These are phyloP conservation scores for Malassezia restricta DNA, from an alignment of 1,284 basidiomycete genomes.

Conservation along the genomic window DNA sequence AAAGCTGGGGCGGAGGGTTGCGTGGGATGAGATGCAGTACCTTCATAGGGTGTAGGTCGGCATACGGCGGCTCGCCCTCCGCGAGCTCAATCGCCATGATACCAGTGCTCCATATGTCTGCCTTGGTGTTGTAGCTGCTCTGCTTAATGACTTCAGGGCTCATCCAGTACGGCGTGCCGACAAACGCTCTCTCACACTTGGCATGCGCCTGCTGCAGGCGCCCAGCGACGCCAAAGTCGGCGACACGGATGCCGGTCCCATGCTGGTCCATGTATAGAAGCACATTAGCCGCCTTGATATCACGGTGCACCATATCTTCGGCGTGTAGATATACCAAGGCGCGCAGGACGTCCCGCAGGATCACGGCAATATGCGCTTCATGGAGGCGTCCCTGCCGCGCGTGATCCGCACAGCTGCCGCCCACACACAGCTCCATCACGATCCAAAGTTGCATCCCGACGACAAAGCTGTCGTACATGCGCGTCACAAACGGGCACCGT, in stretches of 20 bases:
- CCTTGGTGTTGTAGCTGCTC: constrained; percentile 95
- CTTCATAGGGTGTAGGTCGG: constrained; percentile 97
- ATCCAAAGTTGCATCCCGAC: constrained; percentile 93
- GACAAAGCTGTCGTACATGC: constrained; percentile 88
- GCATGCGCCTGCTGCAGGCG: constrained; percentile 72
- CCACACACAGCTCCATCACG: constrained; percentile 81
- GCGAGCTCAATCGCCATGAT: constrained; percentile 97
- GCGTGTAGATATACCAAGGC: constrained; percentile 90
- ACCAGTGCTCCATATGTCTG: constrained; percentile 60
- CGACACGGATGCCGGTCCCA: constrained; percentile 91
- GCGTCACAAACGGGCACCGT: constrained; percentile 88
- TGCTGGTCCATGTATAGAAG: constrained; percentile 59
- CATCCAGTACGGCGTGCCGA: constrained; percentile 69
- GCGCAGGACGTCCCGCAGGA: constrained; percentile 76
- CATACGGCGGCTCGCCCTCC: constrained; percentile 92
- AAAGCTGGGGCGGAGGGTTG: constrained; percentile 81
- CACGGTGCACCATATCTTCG: constrained; percentile 91
- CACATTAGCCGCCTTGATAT: constrained; percentile 97
- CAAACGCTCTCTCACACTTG: constrained; percentile 92
- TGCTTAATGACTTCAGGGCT: constrained; percentile 99
- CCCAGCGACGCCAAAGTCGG: constrained; percentile 98
- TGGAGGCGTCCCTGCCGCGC: constrained; percentile 71
- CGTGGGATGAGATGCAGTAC: constrained; percentile 93
- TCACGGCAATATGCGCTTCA: constrained; percentile 97
- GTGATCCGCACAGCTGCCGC: constrained; percentile 52